These are phyloP conservation scores for Penicillium nordicum DNA, from an alignment of 2,329 filamentous ascomycete species.

Conservation along the genomic window DNA sequence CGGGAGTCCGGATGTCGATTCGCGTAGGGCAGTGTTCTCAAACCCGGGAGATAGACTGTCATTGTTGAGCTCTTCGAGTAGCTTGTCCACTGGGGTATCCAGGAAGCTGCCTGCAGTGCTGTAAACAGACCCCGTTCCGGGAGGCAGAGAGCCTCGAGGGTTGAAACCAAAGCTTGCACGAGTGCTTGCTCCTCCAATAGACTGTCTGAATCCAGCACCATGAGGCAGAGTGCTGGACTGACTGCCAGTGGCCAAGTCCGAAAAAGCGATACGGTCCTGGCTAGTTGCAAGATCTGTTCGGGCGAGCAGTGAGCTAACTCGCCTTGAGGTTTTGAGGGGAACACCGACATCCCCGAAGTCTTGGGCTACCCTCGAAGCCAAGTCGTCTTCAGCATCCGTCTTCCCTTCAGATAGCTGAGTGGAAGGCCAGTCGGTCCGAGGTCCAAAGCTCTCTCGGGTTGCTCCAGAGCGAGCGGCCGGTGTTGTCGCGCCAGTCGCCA, in stretches of 20 bases:
- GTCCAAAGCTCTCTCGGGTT: slow-evolving; percentile 74
- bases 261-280: slow-evolving; percentile 75
- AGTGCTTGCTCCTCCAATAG: slow-evolving; percentile 65
- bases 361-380: slow-evolving; percentile 69
- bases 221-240: slow-evolving; percentile 35
- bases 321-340: slow-evolving; percentile 61
- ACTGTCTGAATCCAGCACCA: slow-evolving; percentile 59
- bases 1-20: slow-evolving; percentile 67
- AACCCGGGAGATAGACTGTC: slow-evolving; percentile 65
- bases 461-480: slow-evolving; percentile 64
- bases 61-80: slow-evolving; percentile 65
- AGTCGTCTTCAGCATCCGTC: slow-evolving; percentile 51
- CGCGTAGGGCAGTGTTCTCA: slow-evolving; percentile 68
- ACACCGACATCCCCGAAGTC: slow-evolving; percentile 57
- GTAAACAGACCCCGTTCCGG: slow-evolving; percentile 46
- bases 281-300: slow-evolving; percentile 82
- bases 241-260: slow-evolving; percentile 60
- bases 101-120: slow-evolving; percentile 59
- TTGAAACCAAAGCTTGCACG: slow-evolving; percentile 59
- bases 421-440: slow-evolving; percentile 36
- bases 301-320: slow-evolving; percentile 87
- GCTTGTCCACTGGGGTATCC: slow-evolving; percentile 65
- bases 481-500: slow-evolving; percentile 68
- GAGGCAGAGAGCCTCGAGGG: slow-evolving; percentile 55
- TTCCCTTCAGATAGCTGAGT: slow-evolving; percentile 9